Evolutionary conservation across 2,329 filamentous ascomycete species (phyloP).

Genomic region (Proliferodiscus dingleyae): DNA sequence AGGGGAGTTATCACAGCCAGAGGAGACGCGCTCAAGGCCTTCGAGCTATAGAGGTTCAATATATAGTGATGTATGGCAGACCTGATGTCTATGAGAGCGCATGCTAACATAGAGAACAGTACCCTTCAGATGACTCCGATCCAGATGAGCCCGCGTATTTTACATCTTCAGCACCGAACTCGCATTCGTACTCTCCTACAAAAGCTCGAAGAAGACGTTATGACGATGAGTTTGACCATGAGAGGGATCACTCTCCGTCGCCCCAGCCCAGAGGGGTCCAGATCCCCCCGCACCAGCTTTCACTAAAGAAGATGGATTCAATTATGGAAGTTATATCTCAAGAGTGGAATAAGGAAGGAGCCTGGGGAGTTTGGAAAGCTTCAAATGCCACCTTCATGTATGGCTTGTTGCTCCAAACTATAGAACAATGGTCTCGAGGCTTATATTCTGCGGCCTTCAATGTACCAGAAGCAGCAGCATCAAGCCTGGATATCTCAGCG

Average conservation of each 20-base stretch:
- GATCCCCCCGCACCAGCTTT: constrained; percentile 54
- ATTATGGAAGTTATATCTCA: constrained; percentile 82
- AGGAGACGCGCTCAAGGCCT: constrained; percentile 16
- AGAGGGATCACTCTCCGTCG: constrained; percentile 25
- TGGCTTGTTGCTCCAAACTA: constrained; percentile 74
- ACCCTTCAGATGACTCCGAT: constrained; percentile 62
- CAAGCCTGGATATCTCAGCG: constrained; percentile 29
- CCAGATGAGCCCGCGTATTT: constrained; percentile 82
- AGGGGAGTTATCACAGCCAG: constrained; percentile 17
- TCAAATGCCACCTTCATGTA: constrained; percentile 93
- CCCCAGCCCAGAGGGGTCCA: constrained; percentile 36
- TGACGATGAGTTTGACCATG: constrained; percentile 24
- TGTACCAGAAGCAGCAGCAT: constrained; percentile 73
- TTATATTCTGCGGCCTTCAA: constrained; percentile 88
- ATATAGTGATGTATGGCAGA: constrained; percentile 24
- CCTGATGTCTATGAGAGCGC: neutral
- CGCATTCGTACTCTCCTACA: constrained; percentile 37
- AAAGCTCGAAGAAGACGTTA: constrained; percentile 32
- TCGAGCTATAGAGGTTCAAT: constrained; percentile 21
- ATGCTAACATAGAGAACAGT: constrained; percentile 28
- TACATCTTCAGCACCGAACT: constrained; percentile 50
- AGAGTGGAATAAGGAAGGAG: constrained; percentile 83
- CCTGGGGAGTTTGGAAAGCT: constrained; percentile 90
- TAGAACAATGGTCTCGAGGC: constrained; percentile 89
- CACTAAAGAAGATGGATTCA: constrained; percentile 70